A percentile compares a stretch with the other conserved stretches of the same genome.
Conservation (phyloP, 805 yeast genomes). For the Starmerella sp. region DNA sequence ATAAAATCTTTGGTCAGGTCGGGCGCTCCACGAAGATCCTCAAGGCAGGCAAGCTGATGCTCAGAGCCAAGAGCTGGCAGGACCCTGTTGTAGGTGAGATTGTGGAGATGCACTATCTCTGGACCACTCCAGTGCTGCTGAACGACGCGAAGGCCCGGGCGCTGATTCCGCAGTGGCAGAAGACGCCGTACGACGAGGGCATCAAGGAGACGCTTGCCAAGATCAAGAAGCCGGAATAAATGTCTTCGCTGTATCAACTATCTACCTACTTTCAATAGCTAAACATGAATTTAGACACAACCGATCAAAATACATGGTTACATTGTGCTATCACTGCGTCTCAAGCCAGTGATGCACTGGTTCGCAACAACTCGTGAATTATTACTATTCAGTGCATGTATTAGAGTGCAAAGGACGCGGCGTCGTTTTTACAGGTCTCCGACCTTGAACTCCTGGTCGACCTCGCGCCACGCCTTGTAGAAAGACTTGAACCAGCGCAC, state of each 20-base stretch:
- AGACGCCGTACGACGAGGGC: not conserved
- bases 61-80: not conserved
- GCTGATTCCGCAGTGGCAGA: not conserved
- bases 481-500: constrained; percentile 61
- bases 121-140: not conserved
- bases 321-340: too few relatives aligned
- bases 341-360: too few relatives aligned
- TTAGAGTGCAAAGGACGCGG: not conserved
- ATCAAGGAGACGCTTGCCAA: not conserved
- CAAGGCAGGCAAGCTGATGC: not conserved
- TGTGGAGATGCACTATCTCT: not conserved
- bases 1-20: not conserved
- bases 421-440: constrained; percentile 21
- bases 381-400: too few relatives aligned
- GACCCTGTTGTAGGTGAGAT: not conserved
- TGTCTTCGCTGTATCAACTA: too few relatives aligned
- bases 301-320: too few relatives aligned
- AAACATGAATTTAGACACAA: too few relatives aligned
- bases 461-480: constrained; percentile 53
- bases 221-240: not conserved
- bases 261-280: too few relatives aligned
- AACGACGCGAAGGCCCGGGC: not conserved
- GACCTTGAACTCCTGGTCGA: constrained; percentile 29
- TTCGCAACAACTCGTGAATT: too few relatives aligned
- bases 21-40: not conserved